Conservation (phyloP, 2,329 filamentous ascomycete genomes). For the Ascochyta clinopodiicola region DNA sequence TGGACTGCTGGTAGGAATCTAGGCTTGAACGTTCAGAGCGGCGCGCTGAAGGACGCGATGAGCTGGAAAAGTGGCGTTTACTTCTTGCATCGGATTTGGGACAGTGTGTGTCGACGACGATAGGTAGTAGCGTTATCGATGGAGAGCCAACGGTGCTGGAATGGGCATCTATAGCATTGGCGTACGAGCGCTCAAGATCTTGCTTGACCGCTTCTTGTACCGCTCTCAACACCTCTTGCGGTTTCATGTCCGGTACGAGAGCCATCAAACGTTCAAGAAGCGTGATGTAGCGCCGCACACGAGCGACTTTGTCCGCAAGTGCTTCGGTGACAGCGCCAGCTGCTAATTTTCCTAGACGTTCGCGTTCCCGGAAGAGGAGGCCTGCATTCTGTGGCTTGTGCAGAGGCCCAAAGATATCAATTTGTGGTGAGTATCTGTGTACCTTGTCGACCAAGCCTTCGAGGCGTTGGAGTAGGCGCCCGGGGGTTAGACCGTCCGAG, state of each 20-base stretch:
- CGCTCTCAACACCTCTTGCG: slow-evolving; percentile 23
- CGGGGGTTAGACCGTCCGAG: slow-evolving; percentile 33
- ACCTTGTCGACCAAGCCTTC: slow-evolving; percentile 46
- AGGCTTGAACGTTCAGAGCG: slow-evolving; percentile 22
- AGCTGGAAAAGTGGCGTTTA: slow-evolving; percentile 8
- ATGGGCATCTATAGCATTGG: slow-evolving; percentile 24
- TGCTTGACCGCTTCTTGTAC: slow-evolving; percentile 32
- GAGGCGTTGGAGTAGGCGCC: slow-evolving; percentile 42
- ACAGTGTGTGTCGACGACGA: slow-evolving; percentile 7
- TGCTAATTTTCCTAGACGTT: slow-evolving; percentile 34
- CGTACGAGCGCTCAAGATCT: slow-evolving; percentile 33
- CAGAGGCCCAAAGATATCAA: slow-evolving; percentile 39
- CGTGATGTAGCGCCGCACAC: slow-evolving; percentile 39
- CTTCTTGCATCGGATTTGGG: slow-evolving; percentile 6
- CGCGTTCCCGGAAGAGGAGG: slow-evolving; percentile 36
- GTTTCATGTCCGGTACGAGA: slow-evolving; percentile 30
- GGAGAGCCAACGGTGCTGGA: not conserved
- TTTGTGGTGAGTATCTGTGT: slow-evolving; percentile 33
- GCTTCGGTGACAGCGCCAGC: slow-evolving; percentile 24
- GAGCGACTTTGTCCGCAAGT: slow-evolving; percentile 33
- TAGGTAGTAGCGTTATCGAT: not conserved
- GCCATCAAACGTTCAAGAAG: slow-evolving; percentile 41
- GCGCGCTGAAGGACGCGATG: not conserved
- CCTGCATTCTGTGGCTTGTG: slow-evolving; percentile 32
- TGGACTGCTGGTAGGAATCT: slow-evolving; percentile 1